Base-by-base conservation (phyloP, 441 rosid species). In the Euphorbia celastroides region DNA sequence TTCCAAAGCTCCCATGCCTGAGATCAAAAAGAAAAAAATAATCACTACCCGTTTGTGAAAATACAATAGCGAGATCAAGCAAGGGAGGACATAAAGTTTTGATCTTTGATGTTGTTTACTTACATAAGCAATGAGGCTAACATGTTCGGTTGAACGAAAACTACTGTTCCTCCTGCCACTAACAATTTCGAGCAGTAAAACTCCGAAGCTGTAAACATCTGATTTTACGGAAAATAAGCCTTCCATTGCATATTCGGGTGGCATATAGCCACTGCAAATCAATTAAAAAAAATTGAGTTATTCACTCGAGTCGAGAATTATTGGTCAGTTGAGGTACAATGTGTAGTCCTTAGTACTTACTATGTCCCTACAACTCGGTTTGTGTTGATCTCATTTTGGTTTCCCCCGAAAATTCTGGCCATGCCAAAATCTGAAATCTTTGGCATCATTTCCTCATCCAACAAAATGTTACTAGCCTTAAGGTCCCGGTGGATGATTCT, bases 221-320 rank as follows among this genome's bases (percentile, higher is more conserved):
- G 97, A 90, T 62, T 93, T 93, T 19, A 90, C 85, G 0, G 97
- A 93, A 79, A 93, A 88, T 2, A 88, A 70, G 14, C 98, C 98
- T 75, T 90, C 96, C 97, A 93, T 90, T 0, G 97, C 96, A 17
- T 92, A 92, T 77, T 92, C 97, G 1, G 97, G 97, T 42, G 97
- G 78, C 96, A 92, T 92, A 67, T 92, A 92, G 27, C 98, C 98
- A 27, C 98, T 88, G 82, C 71, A 85, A 61, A 69, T 31, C 19
- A 30, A 16, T 51, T 3, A 51, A 32, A 44, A 0, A 42, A 68
- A 38, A 41, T 17, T 0, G 8, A 50, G 61, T 31, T 66, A 63
- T 48, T 50, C 60, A 42, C 13, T 64, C 12, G 30, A 52, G 7
- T 34, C 12, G 19, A 60, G 36, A 17, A 7, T 27, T 36, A 2